Evolutionary conservation across 768 basidiomycete genomes (phyloP).

Genomic region (Tylopilus vinaceipallidus): DNA sequence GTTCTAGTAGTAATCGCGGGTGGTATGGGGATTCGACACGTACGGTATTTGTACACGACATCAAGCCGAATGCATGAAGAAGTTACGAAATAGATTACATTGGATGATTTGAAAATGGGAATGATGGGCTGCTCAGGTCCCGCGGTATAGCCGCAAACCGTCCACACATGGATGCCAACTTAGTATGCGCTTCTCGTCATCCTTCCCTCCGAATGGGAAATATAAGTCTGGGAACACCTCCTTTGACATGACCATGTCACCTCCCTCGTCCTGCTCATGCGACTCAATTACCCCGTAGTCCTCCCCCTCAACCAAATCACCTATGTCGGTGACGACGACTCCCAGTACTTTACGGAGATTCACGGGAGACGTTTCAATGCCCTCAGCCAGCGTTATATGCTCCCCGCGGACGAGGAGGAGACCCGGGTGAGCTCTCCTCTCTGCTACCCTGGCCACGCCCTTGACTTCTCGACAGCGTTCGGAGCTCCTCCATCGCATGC

Average conservation of each 20-base stretch:
- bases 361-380: constrained; percentile 55
- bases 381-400: constrained; percentile 55
- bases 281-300: constrained; percentile 33
- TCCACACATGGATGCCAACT: constrained; percentile 23
- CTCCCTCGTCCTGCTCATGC: constrained; percentile 22
- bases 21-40: constrained; percentile 91
- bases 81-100: constrained; percentile 35
- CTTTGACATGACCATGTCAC: constrained; percentile 20
- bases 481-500: constrained; percentile 59
- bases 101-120: constrained; percentile 30
- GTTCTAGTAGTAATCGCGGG: constrained; percentile 90
- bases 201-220: constrained; percentile 25
- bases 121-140: constrained; percentile 26
- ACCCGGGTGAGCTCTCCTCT: constrained; percentile 42
- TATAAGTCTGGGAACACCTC: constrained; percentile 28
- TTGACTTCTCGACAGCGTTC: constrained; percentile 46
- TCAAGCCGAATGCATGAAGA: constrained; percentile 48
- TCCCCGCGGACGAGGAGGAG: constrained; percentile 68
- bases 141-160: constrained; percentile 32
- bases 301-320: constrained; percentile 36
- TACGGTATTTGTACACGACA: constrained; percentile 89
- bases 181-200: constrained; percentile 33
- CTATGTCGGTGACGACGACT: constrained; percentile 43
- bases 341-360: constrained; percentile 51
- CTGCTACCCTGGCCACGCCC: background rate